Base-by-base conservation (phyloP, 2,329 filamentous ascomycete genomes). In the Aspergillus niger region DNA sequence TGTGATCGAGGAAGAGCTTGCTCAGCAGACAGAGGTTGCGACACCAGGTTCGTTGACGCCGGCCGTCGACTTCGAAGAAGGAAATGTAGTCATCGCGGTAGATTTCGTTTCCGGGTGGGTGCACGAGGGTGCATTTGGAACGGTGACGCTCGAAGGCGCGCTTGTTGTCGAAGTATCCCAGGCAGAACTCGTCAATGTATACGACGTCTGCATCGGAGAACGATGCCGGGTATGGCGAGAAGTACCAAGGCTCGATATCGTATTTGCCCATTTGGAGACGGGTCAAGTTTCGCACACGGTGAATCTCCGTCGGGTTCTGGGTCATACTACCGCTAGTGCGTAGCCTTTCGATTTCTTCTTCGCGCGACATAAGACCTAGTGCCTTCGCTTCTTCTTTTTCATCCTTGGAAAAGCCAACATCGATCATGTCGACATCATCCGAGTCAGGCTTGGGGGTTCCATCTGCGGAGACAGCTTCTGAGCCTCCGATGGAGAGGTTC, bases 201-300 rank as follows among this genome's bases (percentile, higher is more conserved):
- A 98, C 91, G 65, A 95, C 84, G 67, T 99, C 95, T 67, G 90
- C 90, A 68, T 95, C 90, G 22, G 89, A 89, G 74, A 96, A 98
- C 2, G 88, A 83, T 72, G 96, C 90, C 0, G 95, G 95, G 70
- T 99, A 99, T 0, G 95, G 95, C 5, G 92, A 97, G 80, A 99
- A 99, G 77, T 99, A 99, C 95, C 95, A 99, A 0, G 95, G 95
- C 74, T 96, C 96, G 47, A 99, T 86, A 70, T 97, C 92, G 73
- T 88, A 90, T 68, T 89, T 88, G 48, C 95, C 96, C 82, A 99
- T 98, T 74, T 98, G 94, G 3, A 99, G 89, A 67, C 90, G 93
- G 57, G 91, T 91, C 66, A 99, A 88, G 73, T 99, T 99, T 71
- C 95, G 89, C 58, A 99, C 96, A 56, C 96, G 90, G 24, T 94